Base-by-base conservation (phyloP, 2,329 filamentous ascomycete species). In the Fusarium sp. region DNA sequence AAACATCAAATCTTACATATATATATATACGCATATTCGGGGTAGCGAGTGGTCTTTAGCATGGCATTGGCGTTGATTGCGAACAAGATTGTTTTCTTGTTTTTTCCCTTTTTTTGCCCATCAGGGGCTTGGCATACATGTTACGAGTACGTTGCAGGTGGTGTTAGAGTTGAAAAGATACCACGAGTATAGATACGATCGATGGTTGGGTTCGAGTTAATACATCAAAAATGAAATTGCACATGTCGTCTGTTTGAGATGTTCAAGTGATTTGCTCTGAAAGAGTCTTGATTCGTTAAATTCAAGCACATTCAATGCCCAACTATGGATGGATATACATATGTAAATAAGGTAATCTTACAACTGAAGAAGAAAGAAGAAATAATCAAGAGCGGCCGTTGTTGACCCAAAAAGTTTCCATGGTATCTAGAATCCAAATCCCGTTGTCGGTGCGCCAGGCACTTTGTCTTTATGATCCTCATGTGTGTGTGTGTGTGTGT, bases 341-440 rank as follows among this genome's bases (percentile, higher is more conserved):
- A 37, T 22, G 31, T 58, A 58, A 56, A 59, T 22, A 45, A 45
- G 34, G 34, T 69, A 62, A 60, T 72, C 61, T 45, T 72, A 62
- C 58, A 69, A 69, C 29, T 40, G 69, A 58, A 56, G 20, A 31
- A 38, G 54, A 57, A 62, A 50, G 47, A 68, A 66, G 29, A 54
- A 65, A 24, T 14, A 54, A 54, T 54, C 47, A 54, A 54, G 47
- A 31, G 63, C 45, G 67, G 69, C 42, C 45, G 62, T 40, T 69
- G 56, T 54, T 66, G 71, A 18, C 61, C 61, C 40, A 74, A 73
- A 42, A 74, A 73, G 61, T 56, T 74, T 66, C 65, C 61, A 58
- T 74, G 72, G 72, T 74, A 74, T 74, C 72, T 74, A 74, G 72
- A 74, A 74, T 74, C 54, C 69, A 74, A 73, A 63, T 61, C 64